These are phyloP conservation scores for Setomelanomma holmii DNA, from an alignment of 2,329 filamentous ascomycete species.

Conservation along the genomic window DNA sequence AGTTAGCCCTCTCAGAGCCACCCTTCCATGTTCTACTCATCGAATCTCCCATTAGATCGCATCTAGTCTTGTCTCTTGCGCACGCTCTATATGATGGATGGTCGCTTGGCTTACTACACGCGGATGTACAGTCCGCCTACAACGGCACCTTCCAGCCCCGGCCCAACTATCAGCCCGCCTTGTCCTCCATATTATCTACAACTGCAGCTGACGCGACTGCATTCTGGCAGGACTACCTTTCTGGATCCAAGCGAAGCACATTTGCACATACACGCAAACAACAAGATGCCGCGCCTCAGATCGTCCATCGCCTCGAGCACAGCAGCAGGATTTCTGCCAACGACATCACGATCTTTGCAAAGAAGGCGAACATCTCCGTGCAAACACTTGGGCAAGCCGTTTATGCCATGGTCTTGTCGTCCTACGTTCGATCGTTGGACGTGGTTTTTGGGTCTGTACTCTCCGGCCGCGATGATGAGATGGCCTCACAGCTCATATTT, in stretches of 20 bases:
- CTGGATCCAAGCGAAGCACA: constrained; percentile 53
- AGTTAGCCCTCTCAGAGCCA: constrained; percentile 12
- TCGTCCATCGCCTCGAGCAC: constrained; percentile 55
- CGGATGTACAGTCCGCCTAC: constrained; percentile 74
- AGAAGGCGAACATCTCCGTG: constrained; percentile 69
- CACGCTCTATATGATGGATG: constrained; percentile 92
- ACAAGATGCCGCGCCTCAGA: constrained; percentile 11
- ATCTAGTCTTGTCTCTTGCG: constrained; percentile 73
- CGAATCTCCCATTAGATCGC: constrained; percentile 41
- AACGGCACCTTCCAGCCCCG: constrained; percentile 51
- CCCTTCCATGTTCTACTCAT: constrained; percentile 50
- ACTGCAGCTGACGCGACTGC: constrained; percentile 56
- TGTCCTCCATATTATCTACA: constrained; percentile 62
- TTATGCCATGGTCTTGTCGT: constrained; percentile 75
- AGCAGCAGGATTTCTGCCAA: constrained; percentile 52
- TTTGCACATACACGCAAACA: constrained; percentile 45
- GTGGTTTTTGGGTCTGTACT: constrained; percentile 83
- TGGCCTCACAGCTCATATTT: constrained; percentile 73
- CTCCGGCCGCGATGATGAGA: constrained; percentile 80
- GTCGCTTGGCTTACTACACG: constrained; percentile 77
- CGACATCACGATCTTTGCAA: constrained; percentile 67
- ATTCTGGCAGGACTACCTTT: constrained; percentile 78
- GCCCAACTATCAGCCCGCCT: constrained; percentile 59
- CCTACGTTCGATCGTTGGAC: constrained; percentile 69
- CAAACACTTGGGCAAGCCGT: constrained; percentile 79